Percentiles rank a stretch among this genome's conserved stretches.
Evolutionary conservation across 2,329 filamentous ascomycete genomes (phyloP).

Genomic region (Fusarium coffeatum): DNA sequence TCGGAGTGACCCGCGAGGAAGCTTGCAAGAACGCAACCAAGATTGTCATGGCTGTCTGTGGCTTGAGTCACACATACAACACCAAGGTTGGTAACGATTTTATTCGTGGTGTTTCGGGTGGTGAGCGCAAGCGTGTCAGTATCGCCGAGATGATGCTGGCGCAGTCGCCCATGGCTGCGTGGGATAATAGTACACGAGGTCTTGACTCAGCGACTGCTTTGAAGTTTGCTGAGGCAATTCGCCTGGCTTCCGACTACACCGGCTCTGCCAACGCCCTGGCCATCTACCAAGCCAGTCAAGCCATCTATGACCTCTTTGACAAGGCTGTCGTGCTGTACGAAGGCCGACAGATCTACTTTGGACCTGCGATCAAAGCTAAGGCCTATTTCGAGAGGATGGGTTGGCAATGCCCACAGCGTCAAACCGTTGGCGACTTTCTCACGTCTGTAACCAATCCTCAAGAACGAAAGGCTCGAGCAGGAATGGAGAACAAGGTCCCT

Average conservation of each 20-base stretch:
- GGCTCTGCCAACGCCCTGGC: slow-evolving; percentile 73
- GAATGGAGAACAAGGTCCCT: slow-evolving; percentile 71
- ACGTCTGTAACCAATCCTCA: slow-evolving; percentile 74
- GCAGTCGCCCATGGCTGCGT: slow-evolving; percentile 65
- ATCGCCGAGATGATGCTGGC: slow-evolving; percentile 83
- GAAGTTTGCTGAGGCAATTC: slow-evolving; percentile 76
- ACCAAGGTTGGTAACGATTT: slow-evolving; percentile 82
- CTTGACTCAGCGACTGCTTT: slow-evolving; percentile 79
- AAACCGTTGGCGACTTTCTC: slow-evolving; percentile 77
- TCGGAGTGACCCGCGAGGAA: slow-evolving; percentile 69
- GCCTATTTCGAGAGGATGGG: slow-evolving; percentile 76
- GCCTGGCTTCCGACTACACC: slow-evolving; percentile 72
- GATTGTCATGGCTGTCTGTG: slow-evolving; percentile 77
- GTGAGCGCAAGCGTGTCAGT: slow-evolving; percentile 82
- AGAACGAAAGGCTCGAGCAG: slow-evolving; percentile 66
- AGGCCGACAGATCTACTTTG: slow-evolving; percentile 82
- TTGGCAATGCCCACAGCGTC: slow-evolving; percentile 73
- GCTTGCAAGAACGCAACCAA: slow-evolving; percentile 72
- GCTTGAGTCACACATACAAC: slow-evolving; percentile 76
- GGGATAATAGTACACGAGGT: slow-evolving; percentile 81
- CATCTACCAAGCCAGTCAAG: slow-evolving; percentile 77
- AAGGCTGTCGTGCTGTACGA: slow-evolving; percentile 81
- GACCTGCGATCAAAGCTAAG: slow-evolving; percentile 68
- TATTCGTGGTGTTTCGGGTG: slow-evolving; percentile 76
- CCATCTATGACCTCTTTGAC: slow-evolving; percentile 79